Evolutionary conservation across 2,329 filamentous ascomycete genomes (phyloP).

Genomic region (Fusarium nodosum): DNA sequence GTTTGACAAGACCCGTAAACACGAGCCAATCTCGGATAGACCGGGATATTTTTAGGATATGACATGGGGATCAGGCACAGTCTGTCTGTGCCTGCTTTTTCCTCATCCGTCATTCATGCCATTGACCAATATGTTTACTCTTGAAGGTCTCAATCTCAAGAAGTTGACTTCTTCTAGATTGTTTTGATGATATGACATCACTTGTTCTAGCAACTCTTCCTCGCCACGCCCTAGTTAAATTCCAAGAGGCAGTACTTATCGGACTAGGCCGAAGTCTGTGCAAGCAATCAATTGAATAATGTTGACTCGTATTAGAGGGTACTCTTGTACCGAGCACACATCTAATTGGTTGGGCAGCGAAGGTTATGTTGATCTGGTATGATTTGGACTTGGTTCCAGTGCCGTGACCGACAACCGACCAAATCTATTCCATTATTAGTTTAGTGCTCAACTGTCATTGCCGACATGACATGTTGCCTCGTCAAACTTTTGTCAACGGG

Average conservation of each 20-base stretch:
- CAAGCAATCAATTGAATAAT: not conserved
- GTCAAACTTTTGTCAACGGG: not conserved
- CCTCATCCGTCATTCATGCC: not conserved
- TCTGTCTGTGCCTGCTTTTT: not conserved
- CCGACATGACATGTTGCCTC: not conserved
- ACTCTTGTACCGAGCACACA: not conserved
- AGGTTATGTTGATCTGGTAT: not conserved
- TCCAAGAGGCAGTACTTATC: not conserved
- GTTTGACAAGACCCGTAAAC: slow-evolving; percentile 7
- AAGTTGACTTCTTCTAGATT: not conserved
- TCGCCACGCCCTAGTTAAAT: not conserved
- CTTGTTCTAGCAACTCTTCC: not conserved
- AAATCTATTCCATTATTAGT: not conserved
- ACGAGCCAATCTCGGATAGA: slow-evolving; percentile 25
- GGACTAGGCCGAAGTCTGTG: too few species aligned
- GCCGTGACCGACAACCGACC: not conserved
- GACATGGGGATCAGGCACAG: not conserved
- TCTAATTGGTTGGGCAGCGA: not conserved
- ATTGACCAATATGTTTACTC: not conserved
- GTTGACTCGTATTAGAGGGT: not conserved
- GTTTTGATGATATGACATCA: not conserved
- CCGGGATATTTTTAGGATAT: slow-evolving; percentile 2
- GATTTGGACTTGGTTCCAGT: not conserved
- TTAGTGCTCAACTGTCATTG: not conserved
- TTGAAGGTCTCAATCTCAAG: not conserved